Evolutionary conservation across 2,329 filamentous ascomycete species (phyloP).

Genomic region (Parafenestella ontariensis): DNA sequence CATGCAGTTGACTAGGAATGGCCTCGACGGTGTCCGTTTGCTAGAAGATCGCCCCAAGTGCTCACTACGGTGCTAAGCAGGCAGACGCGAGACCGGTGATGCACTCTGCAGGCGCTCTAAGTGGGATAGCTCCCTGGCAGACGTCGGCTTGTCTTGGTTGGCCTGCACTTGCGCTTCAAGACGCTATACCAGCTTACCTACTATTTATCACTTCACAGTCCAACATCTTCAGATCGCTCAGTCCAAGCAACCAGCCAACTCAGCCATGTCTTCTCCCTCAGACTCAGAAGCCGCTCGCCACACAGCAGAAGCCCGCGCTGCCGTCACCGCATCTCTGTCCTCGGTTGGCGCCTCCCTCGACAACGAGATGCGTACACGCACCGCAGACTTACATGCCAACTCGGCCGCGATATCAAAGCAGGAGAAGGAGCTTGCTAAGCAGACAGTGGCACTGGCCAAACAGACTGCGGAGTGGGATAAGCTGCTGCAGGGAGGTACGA

Average conservation of each 20-base stretch:
- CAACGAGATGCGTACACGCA: conserved; percentile 71
- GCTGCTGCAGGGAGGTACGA: conserved; percentile 68
- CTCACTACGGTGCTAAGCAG: conserved; percentile 4
- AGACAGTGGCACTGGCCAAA: conserved; percentile 65
- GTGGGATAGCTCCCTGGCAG: conserved; percentile 2
- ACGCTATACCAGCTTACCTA: conserved; percentile 2
- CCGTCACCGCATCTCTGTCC: conserved; percentile 58
- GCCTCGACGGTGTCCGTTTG: conserved; percentile 11
- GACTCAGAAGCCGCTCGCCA: conserved; percentile 42
- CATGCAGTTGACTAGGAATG: conserved; percentile 17
- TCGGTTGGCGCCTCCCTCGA: conserved; percentile 73
- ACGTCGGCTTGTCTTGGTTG: neutral
- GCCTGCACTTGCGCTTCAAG: neutral
- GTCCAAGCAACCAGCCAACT: conserved; percentile 1
- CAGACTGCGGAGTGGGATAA: conserved; percentile 71
- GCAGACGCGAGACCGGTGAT: neutral
- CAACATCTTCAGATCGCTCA: neutral
- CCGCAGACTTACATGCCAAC: conserved; percentile 73
- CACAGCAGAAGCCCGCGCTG: conserved; percentile 58
- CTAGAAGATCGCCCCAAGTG: conserved; percentile 12
- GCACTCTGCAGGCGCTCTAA: conserved; percentile 10
- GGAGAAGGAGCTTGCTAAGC: conserved; percentile 68
- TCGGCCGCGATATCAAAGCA: conserved; percentile 70
- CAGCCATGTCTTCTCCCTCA: conserved; percentile 35
- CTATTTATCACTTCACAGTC: neutral